Conservation (phyloP, 2,329 filamentous ascomycete species). For the Gaeumannomyces tritici region DNA sequence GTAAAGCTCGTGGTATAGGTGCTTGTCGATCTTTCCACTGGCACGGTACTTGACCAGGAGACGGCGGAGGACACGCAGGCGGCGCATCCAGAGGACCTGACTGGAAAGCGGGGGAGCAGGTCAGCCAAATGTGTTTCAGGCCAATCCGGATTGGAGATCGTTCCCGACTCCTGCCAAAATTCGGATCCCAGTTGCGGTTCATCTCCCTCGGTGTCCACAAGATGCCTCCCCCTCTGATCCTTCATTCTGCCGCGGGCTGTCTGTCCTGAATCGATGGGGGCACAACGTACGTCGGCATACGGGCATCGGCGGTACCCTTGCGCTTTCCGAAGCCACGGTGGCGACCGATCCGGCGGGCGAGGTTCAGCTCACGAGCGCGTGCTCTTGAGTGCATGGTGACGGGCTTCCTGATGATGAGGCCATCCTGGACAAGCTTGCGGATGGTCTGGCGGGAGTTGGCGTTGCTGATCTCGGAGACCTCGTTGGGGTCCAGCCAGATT, state of each 20-base stretch:
- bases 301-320: conserved; percentile 99
- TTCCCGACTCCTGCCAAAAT: conserved; percentile 15
- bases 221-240: background rate
- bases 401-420: conserved; percentile 99
- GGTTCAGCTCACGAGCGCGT: conserved; percentile 90
- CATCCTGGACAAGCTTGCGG: conserved; percentile 99
- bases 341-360: conserved; percentile 87
- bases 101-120: conserved; percentile 35
- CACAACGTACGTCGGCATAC: conserved; percentile 84
- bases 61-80: conserved; percentile 96
- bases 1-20: conserved; percentile 99
- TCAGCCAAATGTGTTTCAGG: conserved; percentile 7
- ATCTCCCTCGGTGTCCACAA: background rate
- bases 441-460: conserved; percentile 99
- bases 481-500: conserved; percentile 99
- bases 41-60: conserved; percentile 99
- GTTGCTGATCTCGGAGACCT: conserved; percentile 98
- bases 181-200: conserved; percentile 6
- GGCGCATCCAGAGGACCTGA: conserved; percentile 99
- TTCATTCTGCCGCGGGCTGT: background rate
- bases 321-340: conserved; percentile 99
- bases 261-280: background rate
- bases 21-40: conserved; percentile 99
- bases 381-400: conserved; percentile 99
- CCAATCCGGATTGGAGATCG: background rate